Percentiles rank a stretch among this genome's conserved stretches.
These are phyloP conservation scores for Tetracentron sinense DNA, from an alignment of 164 flowering plant genomes.

Conservation along the genomic window DNA sequence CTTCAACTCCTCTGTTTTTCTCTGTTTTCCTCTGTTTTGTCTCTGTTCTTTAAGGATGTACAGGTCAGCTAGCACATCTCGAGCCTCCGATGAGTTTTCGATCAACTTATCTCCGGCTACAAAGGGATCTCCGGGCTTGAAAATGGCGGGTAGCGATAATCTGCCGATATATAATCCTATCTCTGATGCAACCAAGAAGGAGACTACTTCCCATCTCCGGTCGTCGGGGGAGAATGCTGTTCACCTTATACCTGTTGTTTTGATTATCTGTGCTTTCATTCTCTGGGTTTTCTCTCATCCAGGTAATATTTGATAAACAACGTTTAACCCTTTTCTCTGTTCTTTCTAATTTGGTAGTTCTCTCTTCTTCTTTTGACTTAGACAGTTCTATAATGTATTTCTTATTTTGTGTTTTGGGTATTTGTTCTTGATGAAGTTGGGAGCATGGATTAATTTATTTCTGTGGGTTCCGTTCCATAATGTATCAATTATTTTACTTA, in stretches of 20 bases:
- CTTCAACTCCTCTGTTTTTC: background rate
- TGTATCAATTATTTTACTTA: background rate
- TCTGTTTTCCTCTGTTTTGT: background rate
- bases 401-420: background rate
- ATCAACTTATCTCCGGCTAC: constrained; percentile 33
- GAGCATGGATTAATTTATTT: background rate
- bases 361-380: no score
- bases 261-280: constrained; percentile 46
- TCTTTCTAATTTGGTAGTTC: no score
- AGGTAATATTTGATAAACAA: constrained; percentile 10
- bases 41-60: constrained; percentile 33
- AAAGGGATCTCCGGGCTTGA: constrained; percentile 23
- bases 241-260: constrained; percentile 58
- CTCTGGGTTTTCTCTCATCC: constrained; percentile 56
- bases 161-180: constrained; percentile 24
- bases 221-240: constrained; percentile 34
- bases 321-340: background rate
- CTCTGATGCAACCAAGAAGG: constrained; percentile 47
- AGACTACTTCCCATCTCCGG: constrained; percentile 17
- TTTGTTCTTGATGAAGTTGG: background rate
- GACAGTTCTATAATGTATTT: background rate
- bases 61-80: constrained; percentile 36
- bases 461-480: background rate
- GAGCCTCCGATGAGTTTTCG: constrained; percentile 44
- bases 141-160: constrained; percentile 18